Percentiles rank a stretch among this genome's conserved stretches.
These are phyloP conservation scores for Rhinocladiella similis DNA, from an alignment of 2,329 filamentous ascomycete genomes.

Conservation along the genomic window DNA sequence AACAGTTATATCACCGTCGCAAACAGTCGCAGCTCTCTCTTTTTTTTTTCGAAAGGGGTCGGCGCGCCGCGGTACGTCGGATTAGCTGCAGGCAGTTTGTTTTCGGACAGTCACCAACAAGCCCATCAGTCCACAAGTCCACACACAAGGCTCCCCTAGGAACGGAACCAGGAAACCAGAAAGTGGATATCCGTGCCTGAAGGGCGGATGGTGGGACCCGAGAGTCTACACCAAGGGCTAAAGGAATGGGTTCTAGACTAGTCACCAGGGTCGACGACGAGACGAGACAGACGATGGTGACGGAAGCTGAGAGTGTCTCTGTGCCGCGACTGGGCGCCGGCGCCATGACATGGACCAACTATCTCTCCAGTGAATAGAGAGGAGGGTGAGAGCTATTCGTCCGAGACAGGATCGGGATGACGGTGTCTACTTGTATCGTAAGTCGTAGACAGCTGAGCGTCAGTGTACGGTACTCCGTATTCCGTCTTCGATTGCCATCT, in stretches of 20 bases:
- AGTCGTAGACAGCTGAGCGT: no score
- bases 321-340: not conserved
- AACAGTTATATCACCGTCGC: slow-evolving; percentile 12
- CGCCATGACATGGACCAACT: not conserved
- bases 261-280: not conserved
- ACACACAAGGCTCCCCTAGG: slow-evolving; percentile 20
- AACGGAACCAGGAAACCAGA: not conserved
- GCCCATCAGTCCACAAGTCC: no score
- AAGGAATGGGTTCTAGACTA: slow-evolving; percentile 3
- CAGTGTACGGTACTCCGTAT: no score
- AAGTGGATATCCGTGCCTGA: slow-evolving; percentile 10
- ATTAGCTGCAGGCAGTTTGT: slow-evolving; percentile 19
- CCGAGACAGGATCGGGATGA: not conserved
- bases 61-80: slow-evolving; percentile 12
- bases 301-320: not conserved
- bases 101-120: slow-evolving; percentile 19
- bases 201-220: slow-evolving; percentile 23
- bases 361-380: not conserved
- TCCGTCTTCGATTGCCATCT: not conserved
- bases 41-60: slow-evolving; percentile 5
- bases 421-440: not conserved
- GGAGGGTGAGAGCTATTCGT: not conserved
- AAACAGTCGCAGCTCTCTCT: not conserved
- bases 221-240: slow-evolving; percentile 2
- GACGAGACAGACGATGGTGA: not conserved